These are phyloP conservation scores for Penicillium steckii DNA, from an alignment of 495 filamentous ascomycete species.

Conservation along the genomic window DNA sequence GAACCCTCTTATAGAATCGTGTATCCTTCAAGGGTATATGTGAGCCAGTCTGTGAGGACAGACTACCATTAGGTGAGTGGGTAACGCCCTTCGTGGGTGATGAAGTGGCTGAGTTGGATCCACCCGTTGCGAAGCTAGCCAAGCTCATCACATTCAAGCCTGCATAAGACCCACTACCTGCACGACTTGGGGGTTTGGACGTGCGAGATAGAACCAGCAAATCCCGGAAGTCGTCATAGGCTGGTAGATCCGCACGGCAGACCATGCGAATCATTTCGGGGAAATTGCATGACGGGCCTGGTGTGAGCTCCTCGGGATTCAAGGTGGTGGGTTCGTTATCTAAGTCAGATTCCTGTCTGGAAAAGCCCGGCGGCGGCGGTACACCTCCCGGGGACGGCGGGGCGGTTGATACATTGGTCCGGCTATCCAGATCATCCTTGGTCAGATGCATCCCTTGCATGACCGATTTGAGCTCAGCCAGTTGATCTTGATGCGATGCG, in stretches of 20 bases:
- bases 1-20: slow-evolving; percentile 85
- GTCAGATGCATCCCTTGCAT: slow-evolving; percentile 84
- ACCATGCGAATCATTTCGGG: slow-evolving; percentile 78
- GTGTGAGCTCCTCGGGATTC: slow-evolving; percentile 57
- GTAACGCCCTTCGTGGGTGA: slow-evolving; percentile 40
- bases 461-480: slow-evolving; percentile 83
- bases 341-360: slow-evolving; percentile 22
- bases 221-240: slow-evolving; percentile 83
- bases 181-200: slow-evolving; percentile 57
- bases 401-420: slow-evolving; percentile 56
- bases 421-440: slow-evolving; percentile 64
- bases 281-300: slow-evolving; percentile 83
- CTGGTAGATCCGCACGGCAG: slow-evolving; percentile 73
- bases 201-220: slow-evolving; percentile 67
- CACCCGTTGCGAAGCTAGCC: slow-evolving; percentile 47
- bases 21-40: slow-evolving; percentile 74
- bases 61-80: slow-evolving; percentile 40
- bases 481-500: slow-evolving; percentile 87
- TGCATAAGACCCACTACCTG: slow-evolving; percentile 67
- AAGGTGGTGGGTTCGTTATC: slow-evolving; percentile 11
- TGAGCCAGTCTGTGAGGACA: slow-evolving; percentile 35
- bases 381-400: slow-evolving; percentile 63
- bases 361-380: slow-evolving; percentile 16
- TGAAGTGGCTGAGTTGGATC: slow-evolving; percentile 44
- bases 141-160: slow-evolving; percentile 62